Evolutionary conservation across 768 basidiomycete genomes (phyloP), one percentile per base, ranked within the genome.

Genomic region (Phaeolepiota aurea): DNA sequence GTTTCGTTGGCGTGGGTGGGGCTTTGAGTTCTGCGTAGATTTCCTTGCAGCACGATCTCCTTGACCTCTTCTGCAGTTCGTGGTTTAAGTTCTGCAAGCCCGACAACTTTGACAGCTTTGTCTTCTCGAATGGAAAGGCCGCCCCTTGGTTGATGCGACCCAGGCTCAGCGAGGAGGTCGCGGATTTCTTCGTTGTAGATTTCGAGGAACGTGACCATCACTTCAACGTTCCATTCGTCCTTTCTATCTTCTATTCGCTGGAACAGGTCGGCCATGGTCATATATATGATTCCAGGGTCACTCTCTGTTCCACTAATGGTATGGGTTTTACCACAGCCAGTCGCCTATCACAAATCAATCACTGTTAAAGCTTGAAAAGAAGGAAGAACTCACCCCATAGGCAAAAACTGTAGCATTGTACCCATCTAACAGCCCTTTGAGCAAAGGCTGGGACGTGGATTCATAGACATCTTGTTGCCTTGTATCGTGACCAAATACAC

Each of bases 321-420:
- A 62, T 98, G 93, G 3, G 96, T 99, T 64, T 99, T 99, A 48
- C 96, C 96, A 58, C 96, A 98, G n/a, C 96, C 96, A n/a, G 96
- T 98, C 16, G 96, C 96, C 96, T 98, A 54, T 14, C 32, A 43
- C 10, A 18, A 22, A 46, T 39, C 36, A 48, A 53, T 40, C 37
- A n/a, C n/a, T n/a, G n/a, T 47, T 35, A 20, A 48, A 41, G 39
- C 18, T 38, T 36, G 38, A 37, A 19, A 44, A 20, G 15, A 40
- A 14, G 28, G 15, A 45, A 46, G 34, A 41, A 68, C 87, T 59
- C 61, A 98, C 96, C 25, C 96, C 96, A 59, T 99, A 99, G 3
- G 96, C 96, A 67, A 99, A 98, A 5, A 97, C 87, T 9, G 96
- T 99, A 32, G 92, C 86, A 52, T 99, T 97, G 65, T 80, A 99